Evolutionary conservation across 768 basidiomycete genomes (phyloP), one percentile per base, ranked within the genome.

Genomic region (Tephrocybe sp.): DNA sequence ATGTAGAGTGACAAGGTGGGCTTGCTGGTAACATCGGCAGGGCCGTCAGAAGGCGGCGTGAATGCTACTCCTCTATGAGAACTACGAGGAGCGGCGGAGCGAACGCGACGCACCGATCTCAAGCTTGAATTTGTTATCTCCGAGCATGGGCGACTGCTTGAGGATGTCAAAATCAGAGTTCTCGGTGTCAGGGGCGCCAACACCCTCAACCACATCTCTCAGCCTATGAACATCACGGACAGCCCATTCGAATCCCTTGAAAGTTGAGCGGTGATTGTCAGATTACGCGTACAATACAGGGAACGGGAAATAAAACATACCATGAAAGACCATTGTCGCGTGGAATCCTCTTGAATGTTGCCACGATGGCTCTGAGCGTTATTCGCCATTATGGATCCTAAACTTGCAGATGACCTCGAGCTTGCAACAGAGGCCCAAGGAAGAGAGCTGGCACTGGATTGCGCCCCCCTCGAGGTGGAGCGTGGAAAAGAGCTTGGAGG

Each of bases 161-260:
- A 88, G 67, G 14, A 88, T 68, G 51, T 85, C 85, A 53, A 85
- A 86, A 37, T 77, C 76, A 4, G 70, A 69, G 20, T 67, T 66
- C 30, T 75, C 73, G 3, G 57, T 60, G n/a, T 59, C 62, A 9
- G 58, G 59, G 9, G 59, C 44, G 12, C 66, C 63, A 15, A 62
- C 55, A 14, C 73, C 69, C 64, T 88, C 86, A 2, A 89, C 73
- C 54, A 76, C 79, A 48, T 84, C 75, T 33, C 76, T 72, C 36
- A 90, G 68, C 51, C 77, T 80, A 45, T 73, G 69, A 5, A 85
- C 76, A 57, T 84, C 76, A 24, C 76, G 74, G 20, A 90, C 75
- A 8, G 74, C 70, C 86, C 87, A 89, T 65, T 91, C 86, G 58
- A 89, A 86, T 0, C 85, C 85, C 86, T 88, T 48, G 10, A n/a